Percentiles rank a stretch among this genome's conserved stretches.
Conservation (phyloP, 495 filamentous ascomycete genomes). For the Stereocaulon alpinum region DNA sequence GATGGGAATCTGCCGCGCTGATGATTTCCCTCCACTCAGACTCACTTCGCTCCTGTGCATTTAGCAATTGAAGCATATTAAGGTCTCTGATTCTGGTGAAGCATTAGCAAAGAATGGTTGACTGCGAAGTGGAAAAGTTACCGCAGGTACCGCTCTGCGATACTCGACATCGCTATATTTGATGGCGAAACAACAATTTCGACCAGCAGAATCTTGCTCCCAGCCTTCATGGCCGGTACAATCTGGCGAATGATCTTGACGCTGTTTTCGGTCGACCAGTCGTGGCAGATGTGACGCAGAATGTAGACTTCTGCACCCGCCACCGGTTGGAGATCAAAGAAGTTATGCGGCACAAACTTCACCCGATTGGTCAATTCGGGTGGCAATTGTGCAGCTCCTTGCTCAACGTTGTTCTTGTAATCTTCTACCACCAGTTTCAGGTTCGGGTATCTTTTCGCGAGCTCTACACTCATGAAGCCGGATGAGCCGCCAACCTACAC, state of each 20-base stretch:
- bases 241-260: constrained; percentile 33
- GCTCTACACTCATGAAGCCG: constrained; percentile 22
- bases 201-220: constrained; percentile 18
- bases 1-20: too few species aligned
- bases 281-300: constrained; percentile 41
- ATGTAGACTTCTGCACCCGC: constrained; percentile 45
- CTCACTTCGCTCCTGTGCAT: too few species aligned
- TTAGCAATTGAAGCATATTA: too few species aligned
- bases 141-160: too few species aligned
- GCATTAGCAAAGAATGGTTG: too few species aligned
- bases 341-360: background rate
- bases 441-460: constrained; percentile 25
- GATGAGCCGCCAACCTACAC: constrained; percentile 13
- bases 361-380: too few species aligned
- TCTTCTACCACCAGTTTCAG: constrained; percentile 25
- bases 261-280: constrained; percentile 34
- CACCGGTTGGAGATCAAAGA: constrained; percentile 35
- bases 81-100: too few species aligned
- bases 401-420: background rate
- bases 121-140: too few species aligned
- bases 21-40: too few species aligned
- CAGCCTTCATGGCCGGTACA: constrained; percentile 33
- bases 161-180: too few species aligned
- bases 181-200: constrained; percentile 3
- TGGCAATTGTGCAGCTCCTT: too few species aligned